These are phyloP conservation scores for Alternaria solani DNA, from an alignment of 2,329 filamentous ascomycete genomes.

Conservation along the genomic window DNA sequence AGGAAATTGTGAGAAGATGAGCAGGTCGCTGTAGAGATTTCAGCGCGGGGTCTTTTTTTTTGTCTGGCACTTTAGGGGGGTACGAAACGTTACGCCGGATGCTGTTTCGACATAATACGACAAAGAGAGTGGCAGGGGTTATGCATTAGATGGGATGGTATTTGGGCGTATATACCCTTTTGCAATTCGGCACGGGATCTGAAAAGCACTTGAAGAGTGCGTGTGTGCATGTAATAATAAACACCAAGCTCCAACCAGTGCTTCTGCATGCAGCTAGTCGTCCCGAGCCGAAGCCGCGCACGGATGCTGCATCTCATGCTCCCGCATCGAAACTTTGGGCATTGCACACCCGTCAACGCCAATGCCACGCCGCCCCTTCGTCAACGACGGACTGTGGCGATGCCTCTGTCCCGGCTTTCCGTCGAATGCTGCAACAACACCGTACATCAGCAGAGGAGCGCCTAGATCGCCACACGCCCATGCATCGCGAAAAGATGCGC, in stretches of 20 bases:
- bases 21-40: not conserved
- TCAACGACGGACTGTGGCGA: slow-evolving; percentile 47
- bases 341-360: slow-evolving; percentile 11
- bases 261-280: not conserved
- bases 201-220: slow-evolving; percentile 2
- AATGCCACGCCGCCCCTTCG: slow-evolving; percentile 45
- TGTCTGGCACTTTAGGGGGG: slow-evolving; percentile 1
- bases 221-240: slow-evolving; percentile 7
- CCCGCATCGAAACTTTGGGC: slow-evolving; percentile 10
- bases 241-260: not conserved
- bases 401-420: slow-evolving; percentile 45
- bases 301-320: slow-evolving; percentile 2
- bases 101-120: slow-evolving; percentile 7
- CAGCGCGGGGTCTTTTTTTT: not conserved
- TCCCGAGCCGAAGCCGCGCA: slow-evolving; percentile 7
- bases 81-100: not conserved
- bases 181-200: slow-evolving; percentile 1
- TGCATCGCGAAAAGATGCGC: not conserved
- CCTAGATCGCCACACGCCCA: slow-evolving; percentile 6
- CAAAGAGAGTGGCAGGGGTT: slow-evolving; percentile 1
- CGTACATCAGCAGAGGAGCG: not conserved
- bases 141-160: slow-evolving; percentile 8
- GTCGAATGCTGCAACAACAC: slow-evolving; percentile 7
- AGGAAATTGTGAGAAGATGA: slow-evolving; percentile 35
- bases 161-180: slow-evolving; percentile 21